These are phyloP conservation scores for Zymoseptoria pseudotritici DNA, from an alignment of 2,329 filamentous ascomycete species.

Conservation along the genomic window DNA sequence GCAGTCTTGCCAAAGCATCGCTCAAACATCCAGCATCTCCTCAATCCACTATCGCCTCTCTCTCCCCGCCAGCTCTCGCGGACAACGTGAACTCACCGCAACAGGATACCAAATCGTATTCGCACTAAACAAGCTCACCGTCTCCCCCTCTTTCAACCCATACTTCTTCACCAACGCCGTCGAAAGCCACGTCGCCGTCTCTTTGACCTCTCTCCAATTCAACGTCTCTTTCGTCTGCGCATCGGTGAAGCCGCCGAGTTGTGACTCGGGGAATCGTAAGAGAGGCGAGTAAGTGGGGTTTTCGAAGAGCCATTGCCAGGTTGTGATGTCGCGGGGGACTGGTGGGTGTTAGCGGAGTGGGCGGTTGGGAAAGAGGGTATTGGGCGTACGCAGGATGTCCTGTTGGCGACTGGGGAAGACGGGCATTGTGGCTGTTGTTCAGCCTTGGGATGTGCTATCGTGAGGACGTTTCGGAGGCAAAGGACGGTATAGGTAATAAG, in stretches of 20 bases:
- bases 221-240: slow-evolving; percentile 52
- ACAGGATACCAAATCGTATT: slow-evolving; percentile 57
- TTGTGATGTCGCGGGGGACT: slow-evolving; percentile 49
- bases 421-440: slow-evolving; percentile 9
- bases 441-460: background rate
- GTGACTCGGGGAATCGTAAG: slow-evolving; percentile 29
- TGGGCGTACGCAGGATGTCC: slow-evolving; percentile 16
- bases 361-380: background rate
- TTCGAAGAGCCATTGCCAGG: slow-evolving; percentile 58
- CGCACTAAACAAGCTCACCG: slow-evolving; percentile 53
- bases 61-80: background rate
- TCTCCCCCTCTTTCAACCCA: slow-evolving; percentile 48
- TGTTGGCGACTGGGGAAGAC: slow-evolving; percentile 18
- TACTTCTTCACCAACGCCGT: slow-evolving; percentile 52
- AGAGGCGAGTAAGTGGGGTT: slow-evolving; percentile 45
- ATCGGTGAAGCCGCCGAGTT: slow-evolving; percentile 50
- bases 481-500: no score
- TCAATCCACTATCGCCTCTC: no score
- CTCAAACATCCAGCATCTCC: background rate
- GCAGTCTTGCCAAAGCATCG: no score
- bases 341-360: slow-evolving; percentile 1
- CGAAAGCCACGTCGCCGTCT: slow-evolving; percentile 51
- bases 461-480: no score
- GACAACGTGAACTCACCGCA: background rate
- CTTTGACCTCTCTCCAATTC: slow-evolving; percentile 51